These are phyloP conservation scores for Dorcoceras hygrometricum DNA, from an alignment of 257 asterid genomes.

Conservation along the genomic window DNA sequence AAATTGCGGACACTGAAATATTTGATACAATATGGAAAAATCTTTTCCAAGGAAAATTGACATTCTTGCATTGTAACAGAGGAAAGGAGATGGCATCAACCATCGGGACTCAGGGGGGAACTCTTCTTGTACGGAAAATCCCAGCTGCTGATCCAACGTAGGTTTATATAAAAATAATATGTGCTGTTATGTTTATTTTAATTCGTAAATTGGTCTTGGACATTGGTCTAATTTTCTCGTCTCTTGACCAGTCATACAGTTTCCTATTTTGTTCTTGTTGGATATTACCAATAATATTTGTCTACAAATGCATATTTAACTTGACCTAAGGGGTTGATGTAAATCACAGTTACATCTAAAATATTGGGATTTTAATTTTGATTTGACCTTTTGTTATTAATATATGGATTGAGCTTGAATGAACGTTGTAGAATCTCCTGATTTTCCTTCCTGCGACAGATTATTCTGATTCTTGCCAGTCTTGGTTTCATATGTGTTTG, in stretches of 20 bases:
- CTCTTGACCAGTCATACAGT: background rate
- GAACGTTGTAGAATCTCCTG: background rate
- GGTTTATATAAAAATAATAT: conserved; percentile 18
- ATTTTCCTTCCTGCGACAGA: background rate
- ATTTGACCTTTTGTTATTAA: background rate
- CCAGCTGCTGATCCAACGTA: conserved; percentile 64
- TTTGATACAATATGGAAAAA: conserved; percentile 50
- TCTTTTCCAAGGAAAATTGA: conserved; percentile 64
- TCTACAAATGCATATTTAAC: background rate
- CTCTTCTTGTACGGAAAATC: conserved; percentile 86
- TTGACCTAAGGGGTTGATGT: background rate
- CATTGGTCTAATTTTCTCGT: background rate
- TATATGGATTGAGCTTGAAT: background rate
- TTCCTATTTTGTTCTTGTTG: background rate
- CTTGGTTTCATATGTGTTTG: background rate
- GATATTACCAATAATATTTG: background rate
- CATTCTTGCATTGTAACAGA: conserved; percentile 69
- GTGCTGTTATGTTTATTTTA: conserved; percentile 10
- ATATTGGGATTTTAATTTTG: background rate
- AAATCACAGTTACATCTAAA: background rate
- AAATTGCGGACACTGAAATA: conserved; percentile 38
- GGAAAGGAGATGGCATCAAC: conserved; percentile 84
- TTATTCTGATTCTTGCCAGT: background rate
- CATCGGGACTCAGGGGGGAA: conserved; percentile 58
- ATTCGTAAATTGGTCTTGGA: conserved; percentile 19